Evolutionary conservation across 169 alveolate genomes (phyloP), one percentile per base, ranked within the genome.

Genomic region (Eimeria necatrix): DNA sequence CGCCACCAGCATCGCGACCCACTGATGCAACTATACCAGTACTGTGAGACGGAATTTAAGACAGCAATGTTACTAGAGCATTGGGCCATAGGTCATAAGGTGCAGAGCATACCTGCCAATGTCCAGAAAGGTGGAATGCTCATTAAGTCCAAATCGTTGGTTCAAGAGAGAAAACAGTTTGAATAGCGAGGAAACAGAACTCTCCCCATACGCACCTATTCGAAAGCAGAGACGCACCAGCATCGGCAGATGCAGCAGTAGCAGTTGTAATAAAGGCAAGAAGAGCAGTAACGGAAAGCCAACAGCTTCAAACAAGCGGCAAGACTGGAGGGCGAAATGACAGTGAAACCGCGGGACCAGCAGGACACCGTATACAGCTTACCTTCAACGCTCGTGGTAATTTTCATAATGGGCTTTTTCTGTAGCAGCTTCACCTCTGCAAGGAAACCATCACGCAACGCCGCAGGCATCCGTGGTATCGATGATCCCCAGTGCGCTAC

Each of bases 191-290:
- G 84, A 83, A 7, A 83, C 84, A 22, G 90, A 76, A n/a, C 85
- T 91, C 60, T 91, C 95, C 68, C 95, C 95, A 26, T 91, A 91
- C 60, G 95, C 95, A 2, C 95, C 95, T 73, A 61, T 53, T 51
- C 22, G 18, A 16, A n/a, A 9, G 78, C 48, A 22, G 14, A n/a
- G 22, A 68, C 59, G 60, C 80, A 18, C 8, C 61, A 53, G 48
- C 80, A 26, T 24, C 80, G 26, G 26, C 80, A 56, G 68, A 16
- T 0, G 85, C 26, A 7, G 70, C 64, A 68, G 46, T 22, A 64
- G 48, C 4, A 4, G 68, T 16, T 49, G 56, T 52, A 61, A 8
- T 20, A 68, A 56, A 2, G 18, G 71, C 70, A 80, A 48, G 32
- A 3, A 41, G n/a, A 76, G 73, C 46, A 18, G 41, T 53, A 71